phyloP scores from a whole-genome alignment of 2,329 filamentous ascomycete genomes.

The Cercospora zeae-maydis region DNA sequence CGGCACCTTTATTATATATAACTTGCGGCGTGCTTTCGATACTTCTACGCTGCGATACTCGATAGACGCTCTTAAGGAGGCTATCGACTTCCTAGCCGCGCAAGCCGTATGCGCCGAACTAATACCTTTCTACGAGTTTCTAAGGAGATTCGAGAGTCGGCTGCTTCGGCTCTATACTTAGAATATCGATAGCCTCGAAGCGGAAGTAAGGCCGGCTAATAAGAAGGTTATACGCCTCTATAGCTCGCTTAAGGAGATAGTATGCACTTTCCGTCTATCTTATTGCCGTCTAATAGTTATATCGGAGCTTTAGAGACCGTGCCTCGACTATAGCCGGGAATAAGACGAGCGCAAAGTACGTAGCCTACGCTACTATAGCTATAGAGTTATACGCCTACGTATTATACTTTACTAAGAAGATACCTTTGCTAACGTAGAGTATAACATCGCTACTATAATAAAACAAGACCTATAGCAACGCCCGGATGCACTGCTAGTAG shows the following conservation, averaged over 20 bases:
- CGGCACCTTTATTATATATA: background rate
- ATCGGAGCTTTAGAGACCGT: background rate
- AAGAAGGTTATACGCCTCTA: background rate
- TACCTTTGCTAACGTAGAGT: background rate
- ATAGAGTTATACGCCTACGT: conserved; percentile 1
- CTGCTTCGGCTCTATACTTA: conserved; percentile 2
- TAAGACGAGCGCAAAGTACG: background rate
- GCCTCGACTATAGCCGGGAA: background rate
- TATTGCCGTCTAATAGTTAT: background rate
- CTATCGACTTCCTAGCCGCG: background rate
- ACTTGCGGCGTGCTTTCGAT: background rate
- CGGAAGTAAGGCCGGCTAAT: background rate
- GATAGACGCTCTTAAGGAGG: background rate
- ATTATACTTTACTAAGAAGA: conserved; percentile 3
- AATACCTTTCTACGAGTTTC: background rate
- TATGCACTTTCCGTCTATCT: background rate
- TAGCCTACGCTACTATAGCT: background rate
- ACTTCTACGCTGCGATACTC: conserved; percentile 1
- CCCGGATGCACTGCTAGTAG: too few species aligned
- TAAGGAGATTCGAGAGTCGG: background rate
- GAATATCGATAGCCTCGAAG: background rate
- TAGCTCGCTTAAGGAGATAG: background rate
- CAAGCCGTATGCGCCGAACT: background rate
- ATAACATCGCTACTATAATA: background rate
- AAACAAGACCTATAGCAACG: background rate